Percentiles rank a stretch among this genome's conserved stretches.
Conservation (phyloP, 1,284 basidiomycete species). For the Cerrena zonata region DNA sequence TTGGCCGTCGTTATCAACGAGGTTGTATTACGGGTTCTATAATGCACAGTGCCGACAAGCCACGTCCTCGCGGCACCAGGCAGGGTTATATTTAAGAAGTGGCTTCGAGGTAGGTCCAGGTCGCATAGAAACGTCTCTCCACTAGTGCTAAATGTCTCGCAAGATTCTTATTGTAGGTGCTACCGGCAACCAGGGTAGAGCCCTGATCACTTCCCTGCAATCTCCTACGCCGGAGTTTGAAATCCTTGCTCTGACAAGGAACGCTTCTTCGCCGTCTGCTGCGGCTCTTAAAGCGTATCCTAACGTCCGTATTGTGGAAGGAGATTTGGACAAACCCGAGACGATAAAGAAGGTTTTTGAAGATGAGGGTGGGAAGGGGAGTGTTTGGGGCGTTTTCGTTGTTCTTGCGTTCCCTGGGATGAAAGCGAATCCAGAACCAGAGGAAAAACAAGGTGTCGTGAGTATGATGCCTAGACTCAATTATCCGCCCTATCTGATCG, state of each 20-base stretch:
- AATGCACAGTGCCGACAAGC: too few relatives aligned
- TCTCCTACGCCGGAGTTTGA: slow-evolving; percentile 21
- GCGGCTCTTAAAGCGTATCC: slow-evolving; percentile 16
- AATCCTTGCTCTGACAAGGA: slow-evolving; percentile 37
- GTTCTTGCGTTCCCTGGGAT: slow-evolving; percentile 38
- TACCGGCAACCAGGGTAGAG: slow-evolving; percentile 40
- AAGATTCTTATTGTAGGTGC: slow-evolving; percentile 37
- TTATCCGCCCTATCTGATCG: background rate
- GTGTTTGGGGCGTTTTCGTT: slow-evolving; percentile 36
- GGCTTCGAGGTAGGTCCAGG: too few relatives aligned
- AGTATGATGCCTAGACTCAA: background rate
- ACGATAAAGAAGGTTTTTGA: slow-evolving; percentile 33
- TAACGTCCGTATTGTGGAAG: slow-evolving; percentile 32
- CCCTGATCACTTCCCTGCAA: slow-evolving; percentile 30
- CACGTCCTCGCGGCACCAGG: too few relatives aligned
- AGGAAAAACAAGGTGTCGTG: slow-evolving; percentile 39
- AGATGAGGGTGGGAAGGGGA: slow-evolving; percentile 29
- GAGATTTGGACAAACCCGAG: slow-evolving; percentile 28
- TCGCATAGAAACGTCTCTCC: too few relatives aligned
- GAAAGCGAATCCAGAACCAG: slow-evolving; percentile 33
- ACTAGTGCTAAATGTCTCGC: background rate
- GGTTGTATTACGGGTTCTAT: too few relatives aligned
- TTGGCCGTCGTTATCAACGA: too few relatives aligned
- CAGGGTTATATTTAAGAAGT: too few relatives aligned
- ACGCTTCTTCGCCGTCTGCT: slow-evolving; percentile 12